Percentiles rank a stretch among this genome's conserved stretches.
Conservation (phyloP, 352 stramenopile species). For the Phytophthora sp. region DNA sequence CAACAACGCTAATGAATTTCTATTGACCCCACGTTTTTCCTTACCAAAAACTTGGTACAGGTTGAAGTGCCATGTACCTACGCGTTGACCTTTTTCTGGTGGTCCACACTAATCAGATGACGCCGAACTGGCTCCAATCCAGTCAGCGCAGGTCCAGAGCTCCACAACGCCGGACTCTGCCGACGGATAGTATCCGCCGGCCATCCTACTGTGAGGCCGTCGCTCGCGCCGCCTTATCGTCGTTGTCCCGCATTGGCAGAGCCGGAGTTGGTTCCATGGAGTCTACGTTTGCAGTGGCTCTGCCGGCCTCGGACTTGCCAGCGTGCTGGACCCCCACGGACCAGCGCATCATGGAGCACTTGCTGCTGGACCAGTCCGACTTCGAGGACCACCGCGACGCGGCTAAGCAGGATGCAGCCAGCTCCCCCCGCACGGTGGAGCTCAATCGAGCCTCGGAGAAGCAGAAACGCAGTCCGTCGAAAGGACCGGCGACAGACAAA, state of each 20-base stretch:
- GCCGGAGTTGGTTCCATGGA: not conserved
- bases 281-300: conserved; percentile 2
- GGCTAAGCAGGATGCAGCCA: conserved; percentile 1
- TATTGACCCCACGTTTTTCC: too few species aligned
- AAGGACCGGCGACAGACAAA: not conserved
- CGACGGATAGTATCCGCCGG: not conserved
- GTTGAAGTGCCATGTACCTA: not conserved
- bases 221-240: too few species aligned
- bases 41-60: too few species aligned
- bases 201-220: too few species aligned
- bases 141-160: conserved; percentile 3
- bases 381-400: conserved; percentile 9
- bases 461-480: not conserved
- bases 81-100: not conserved
- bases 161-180: not conserved
- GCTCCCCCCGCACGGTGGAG: conserved; percentile 18
- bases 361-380: conserved; percentile 42
- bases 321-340: conserved; percentile 53
- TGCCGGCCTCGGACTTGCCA: conserved; percentile 15
- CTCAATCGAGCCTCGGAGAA: conserved; percentile 7
- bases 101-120: conserved; percentile 4
- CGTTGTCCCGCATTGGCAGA: not conserved
- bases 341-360: conserved; percentile 65
- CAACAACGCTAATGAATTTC: not conserved
- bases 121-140: conserved; percentile 6